Conservation (phyloP, 352 stramenopile genomes). For the Phytopythium litorale region DNA sequence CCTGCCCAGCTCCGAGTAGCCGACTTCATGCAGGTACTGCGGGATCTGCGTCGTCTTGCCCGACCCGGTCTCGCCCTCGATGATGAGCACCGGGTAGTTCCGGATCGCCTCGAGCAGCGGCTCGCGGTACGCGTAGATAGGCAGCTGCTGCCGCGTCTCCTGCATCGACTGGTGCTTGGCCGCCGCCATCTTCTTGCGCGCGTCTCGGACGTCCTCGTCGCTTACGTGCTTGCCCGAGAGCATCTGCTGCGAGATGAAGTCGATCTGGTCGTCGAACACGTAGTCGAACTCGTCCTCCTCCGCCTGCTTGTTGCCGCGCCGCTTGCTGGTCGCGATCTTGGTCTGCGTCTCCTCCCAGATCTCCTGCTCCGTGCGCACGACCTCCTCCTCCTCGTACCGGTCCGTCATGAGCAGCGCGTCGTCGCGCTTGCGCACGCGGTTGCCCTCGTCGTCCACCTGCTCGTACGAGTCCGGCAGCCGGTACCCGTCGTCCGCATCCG, state of each 20-base stretch:
- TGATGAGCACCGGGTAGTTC: constrained; percentile 89
- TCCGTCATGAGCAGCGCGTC: constrained; percentile 84
- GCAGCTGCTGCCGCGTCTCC: constrained; percentile 93
- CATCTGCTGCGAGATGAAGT: constrained; percentile 96
- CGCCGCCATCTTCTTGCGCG: constrained; percentile 65
- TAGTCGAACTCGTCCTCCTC: constrained; percentile 93
- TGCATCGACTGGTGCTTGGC: constrained; percentile 94
- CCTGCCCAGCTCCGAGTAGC: constrained; percentile 96
- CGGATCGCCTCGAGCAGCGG: constrained; percentile 97
- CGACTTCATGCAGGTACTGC: constrained; percentile 96
- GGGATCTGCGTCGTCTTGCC: constrained; percentile 99
- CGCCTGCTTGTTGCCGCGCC: constrained; percentile 15
- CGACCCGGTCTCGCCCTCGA: constrained; percentile 91
- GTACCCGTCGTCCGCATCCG: constrained; percentile 84
- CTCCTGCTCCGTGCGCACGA: constrained; percentile 97
- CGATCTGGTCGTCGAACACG: constrained; percentile 98
- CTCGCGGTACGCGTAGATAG: constrained; percentile 97
- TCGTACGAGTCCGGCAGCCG: constrained; percentile 96
- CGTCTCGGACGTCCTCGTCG: constrained; percentile 70
- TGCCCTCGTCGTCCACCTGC: constrained; percentile 87
- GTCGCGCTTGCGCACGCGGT: constrained; percentile 89
- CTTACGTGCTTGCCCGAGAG: constrained; percentile 82
- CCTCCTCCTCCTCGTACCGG: constrained; percentile 91
- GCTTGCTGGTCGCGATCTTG: constrained; percentile 71
- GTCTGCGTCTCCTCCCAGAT: constrained; percentile 98